Evolutionary conservation across 352 stramenopile species (phyloP).

Genomic region (Globisporangium megalacanthum): DNA sequence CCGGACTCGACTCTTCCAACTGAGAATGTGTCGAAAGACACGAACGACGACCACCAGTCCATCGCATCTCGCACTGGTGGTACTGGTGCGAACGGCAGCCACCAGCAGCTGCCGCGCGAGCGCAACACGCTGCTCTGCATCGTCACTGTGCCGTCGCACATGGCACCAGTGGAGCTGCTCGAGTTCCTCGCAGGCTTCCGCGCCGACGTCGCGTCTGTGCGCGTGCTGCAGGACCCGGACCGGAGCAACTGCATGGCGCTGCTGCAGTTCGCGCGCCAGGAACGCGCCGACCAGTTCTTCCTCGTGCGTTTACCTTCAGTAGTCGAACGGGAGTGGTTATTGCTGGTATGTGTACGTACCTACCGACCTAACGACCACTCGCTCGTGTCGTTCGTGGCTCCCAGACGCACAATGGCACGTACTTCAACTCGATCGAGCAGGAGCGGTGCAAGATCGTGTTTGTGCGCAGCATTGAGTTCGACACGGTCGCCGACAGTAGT

Average conservation of each 20-base stretch:
- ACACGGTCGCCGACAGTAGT: conserved; percentile 26
- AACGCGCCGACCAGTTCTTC: conserved; percentile 82
- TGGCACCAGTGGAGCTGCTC: conserved; percentile 81
- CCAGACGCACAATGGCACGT: conserved; percentile 83
- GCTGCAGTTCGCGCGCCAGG: conserved; percentile 75
- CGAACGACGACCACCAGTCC: neutral
- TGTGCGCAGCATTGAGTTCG: conserved; percentile 85
- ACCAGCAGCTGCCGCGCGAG: conserved; percentile 47
- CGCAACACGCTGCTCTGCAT: conserved; percentile 77
- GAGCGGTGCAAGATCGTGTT: conserved; percentile 89
- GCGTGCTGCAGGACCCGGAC: conserved; percentile 76
- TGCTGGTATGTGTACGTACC: neutral
- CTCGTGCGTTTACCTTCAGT: conserved; percentile 14
- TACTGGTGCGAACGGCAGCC: conserved; percentile 1
- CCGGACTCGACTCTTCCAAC: conserved; percentile 22
- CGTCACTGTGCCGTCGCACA: conserved; percentile 79
- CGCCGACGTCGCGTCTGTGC: conserved; percentile 66
- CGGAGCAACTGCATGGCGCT: conserved; percentile 83
- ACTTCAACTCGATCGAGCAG: conserved; percentile 91
- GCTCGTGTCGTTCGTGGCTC: neutral
- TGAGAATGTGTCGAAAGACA: too few species aligned
- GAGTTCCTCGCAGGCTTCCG: conserved; percentile 78
- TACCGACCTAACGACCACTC: too few species aligned
- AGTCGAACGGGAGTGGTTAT: neutral
- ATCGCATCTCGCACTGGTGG: neutral